These are phyloP conservation scores for Verticillium tricorpus DNA, from an alignment of 2,329 filamentous ascomycete genomes.

Conservation along the genomic window DNA sequence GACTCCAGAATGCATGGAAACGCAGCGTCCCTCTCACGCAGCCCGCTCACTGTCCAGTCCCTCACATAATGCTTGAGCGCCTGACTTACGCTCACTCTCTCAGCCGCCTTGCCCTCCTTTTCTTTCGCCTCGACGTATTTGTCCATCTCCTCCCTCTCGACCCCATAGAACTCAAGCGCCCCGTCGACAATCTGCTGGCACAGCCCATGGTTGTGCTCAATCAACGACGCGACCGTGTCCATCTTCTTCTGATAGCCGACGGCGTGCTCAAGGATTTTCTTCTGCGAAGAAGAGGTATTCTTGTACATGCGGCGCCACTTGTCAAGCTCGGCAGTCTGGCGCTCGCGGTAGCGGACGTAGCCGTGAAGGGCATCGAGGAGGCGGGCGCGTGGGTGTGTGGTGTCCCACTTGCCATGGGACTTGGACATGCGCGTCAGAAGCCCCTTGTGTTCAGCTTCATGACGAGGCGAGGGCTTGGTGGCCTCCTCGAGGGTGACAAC, in stretches of 20 bases:
- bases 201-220: constrained; percentile 39
- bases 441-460: constrained; percentile 23
- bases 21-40: constrained; percentile 36
- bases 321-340: constrained; percentile 30
- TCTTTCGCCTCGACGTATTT: constrained; percentile 33
- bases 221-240: constrained; percentile 33
- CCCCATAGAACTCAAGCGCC: constrained; percentile 41
- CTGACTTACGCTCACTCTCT: constrained; percentile 45
- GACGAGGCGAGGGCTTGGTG: constrained; percentile 17
- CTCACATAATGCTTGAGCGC: constrained; percentile 53
- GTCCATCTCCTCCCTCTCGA: constrained; percentile 38
- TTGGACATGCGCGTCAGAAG: constrained; percentile 23
- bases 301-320: constrained; percentile 30
- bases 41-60: constrained; percentile 49
- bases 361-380: constrained; percentile 34
- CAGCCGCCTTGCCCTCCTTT: constrained; percentile 31
- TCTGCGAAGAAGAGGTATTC: constrained; percentile 28
- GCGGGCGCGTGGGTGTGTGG: constrained; percentile 31
- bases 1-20: constrained; percentile 34
- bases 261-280: constrained; percentile 48
- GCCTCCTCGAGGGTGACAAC: constrained; percentile 21
- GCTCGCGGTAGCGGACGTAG: constrained; percentile 27
- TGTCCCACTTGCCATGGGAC: constrained; percentile 24
- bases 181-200: constrained; percentile 39
- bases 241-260: constrained; percentile 54